phyloP scores from a whole-genome alignment of 1,284 basidiomycete genomes.

The Leccinum subspadiceum region DNA sequence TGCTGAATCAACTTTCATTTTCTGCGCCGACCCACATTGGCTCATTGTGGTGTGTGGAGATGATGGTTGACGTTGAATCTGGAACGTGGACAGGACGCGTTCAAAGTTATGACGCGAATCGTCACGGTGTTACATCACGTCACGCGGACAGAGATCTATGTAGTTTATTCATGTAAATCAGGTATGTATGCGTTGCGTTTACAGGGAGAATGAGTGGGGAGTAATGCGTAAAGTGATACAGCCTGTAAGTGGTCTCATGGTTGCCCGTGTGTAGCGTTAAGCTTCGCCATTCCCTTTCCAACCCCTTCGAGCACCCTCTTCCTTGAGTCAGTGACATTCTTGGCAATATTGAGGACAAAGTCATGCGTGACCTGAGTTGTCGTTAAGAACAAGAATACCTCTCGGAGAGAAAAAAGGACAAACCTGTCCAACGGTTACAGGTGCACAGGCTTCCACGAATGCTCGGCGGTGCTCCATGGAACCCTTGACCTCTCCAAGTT shows the following conservation, averaged over 20 bases:
- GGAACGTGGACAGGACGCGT: slow-evolving; percentile 12
- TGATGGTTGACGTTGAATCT: no score
- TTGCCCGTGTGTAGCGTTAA: slow-evolving; percentile 47
- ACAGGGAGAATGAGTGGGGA: slow-evolving; percentile 29
- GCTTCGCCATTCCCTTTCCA: slow-evolving; percentile 60
- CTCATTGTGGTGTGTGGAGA: slow-evolving; percentile 34
- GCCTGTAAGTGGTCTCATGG: slow-evolving; percentile 11
- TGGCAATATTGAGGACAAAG: slow-evolving; percentile 57
- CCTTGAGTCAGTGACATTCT: slow-evolving; percentile 64
- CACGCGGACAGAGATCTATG: slow-evolving; percentile 1
- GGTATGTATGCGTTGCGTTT: slow-evolving; percentile 14
- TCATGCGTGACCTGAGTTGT: slow-evolving; percentile 59
- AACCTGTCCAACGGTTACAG: slow-evolving; percentile 44
- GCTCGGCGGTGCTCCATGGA: slow-evolving; percentile 50
- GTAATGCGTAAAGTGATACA: slow-evolving; percentile 12
- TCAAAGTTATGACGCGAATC: slow-evolving; percentile 26
- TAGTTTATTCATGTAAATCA: not conserved
- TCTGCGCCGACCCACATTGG: slow-evolving; percentile 36
- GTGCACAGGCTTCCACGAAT: slow-evolving; percentile 52
- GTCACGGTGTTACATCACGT: slow-evolving; percentile 24
- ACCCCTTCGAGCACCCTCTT: slow-evolving; percentile 71
- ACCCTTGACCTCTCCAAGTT: slow-evolving; percentile 49
- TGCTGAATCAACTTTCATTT: not conserved
- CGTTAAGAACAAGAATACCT: no score
- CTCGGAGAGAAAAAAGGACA: slow-evolving; percentile 11